Evolutionary conservation across 768 basidiomycete species (phyloP).

Genomic region (Psilocybe cyanescens): DNA sequence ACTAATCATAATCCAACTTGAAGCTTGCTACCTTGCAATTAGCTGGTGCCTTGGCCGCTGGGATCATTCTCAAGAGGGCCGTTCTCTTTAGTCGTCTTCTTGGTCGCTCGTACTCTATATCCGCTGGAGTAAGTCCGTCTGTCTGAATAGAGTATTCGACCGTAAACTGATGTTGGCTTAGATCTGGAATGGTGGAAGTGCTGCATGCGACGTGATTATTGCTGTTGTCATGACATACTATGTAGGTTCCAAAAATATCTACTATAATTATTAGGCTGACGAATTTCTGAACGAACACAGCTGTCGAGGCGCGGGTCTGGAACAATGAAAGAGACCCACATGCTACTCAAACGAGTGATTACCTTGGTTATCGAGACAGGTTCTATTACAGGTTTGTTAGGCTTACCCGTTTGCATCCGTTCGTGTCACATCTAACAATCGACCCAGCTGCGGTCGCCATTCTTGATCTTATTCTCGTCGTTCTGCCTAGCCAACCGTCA

Average conservation of each 20-base stretch:
- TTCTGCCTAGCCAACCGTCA: conserved; percentile 9
- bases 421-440: no score
- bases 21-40: conserved; percentile 20
- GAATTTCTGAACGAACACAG: neutral
- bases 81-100: conserved; percentile 10
- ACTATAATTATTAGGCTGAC: neutral
- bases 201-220: conserved; percentile 23
- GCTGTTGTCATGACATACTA: conserved; percentile 24
- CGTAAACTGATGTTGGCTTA: neutral
- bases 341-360: conserved; percentile 12
- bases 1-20: neutral
- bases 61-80: conserved; percentile 10
- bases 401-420: neutral
- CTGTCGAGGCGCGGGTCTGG: conserved; percentile 6
- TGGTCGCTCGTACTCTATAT: conserved; percentile 6
- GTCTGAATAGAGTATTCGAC: neutral
- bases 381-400: conserved; percentile 15
- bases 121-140: conserved; percentile 4
- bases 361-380: conserved; percentile 21
- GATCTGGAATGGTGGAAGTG: conserved; percentile 24
- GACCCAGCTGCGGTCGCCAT: conserved; percentile 18
- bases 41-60: conserved; percentile 14
- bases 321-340: conserved; percentile 9
- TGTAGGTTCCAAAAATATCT: conserved; percentile 1
- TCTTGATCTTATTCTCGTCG: conserved; percentile 13